Evolutionary conservation across 2,329 filamentous ascomycete species (phyloP), one percentile per base, ranked within the genome.

Genomic region (Plenodomus lindquistii): DNA sequence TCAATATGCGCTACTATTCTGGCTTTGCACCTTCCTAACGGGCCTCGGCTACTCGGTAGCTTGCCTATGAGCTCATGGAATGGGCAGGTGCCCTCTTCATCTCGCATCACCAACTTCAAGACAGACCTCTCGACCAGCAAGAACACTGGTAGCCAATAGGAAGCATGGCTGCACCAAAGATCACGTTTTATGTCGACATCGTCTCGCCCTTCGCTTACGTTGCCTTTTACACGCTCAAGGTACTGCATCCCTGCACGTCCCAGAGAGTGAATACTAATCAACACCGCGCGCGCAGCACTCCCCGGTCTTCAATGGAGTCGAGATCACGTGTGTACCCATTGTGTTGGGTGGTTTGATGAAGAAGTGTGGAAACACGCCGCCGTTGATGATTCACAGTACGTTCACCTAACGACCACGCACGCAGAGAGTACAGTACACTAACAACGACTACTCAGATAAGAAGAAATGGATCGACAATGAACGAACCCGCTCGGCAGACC

Each of bases 191-290:
- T 56, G 65, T 85, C 38, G 83, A 85, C 69, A 74, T 83, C 10
- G 76, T 86, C 19, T 81, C 77, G 50, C 83, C 83, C 0, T 85
- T 86, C 65, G 80, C 75, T 1, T 85, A 85, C 57, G 73, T 84
- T 46, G 83, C 79, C 2, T 85, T 83, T 63, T 77, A 81, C 58
- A 68, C 83, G 27, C 65, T 81, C 21, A 73, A 76, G 63, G 82
- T 83, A 71, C 55, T 78, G 67, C 22, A 10, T 24, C 42, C 27
- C 19, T 43, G 17, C 20, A 19, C 18, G 24, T 22, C 18, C 4
- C 27, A 44, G 16, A n/a, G n/a, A n/a, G n/a, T n/a, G 37, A 20
- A 18, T 35, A 21, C 37, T 48, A 39, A 35, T 39, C 38, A 40
- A 11, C 27, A 5, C 31, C 1, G 1, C 6, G 35, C 27, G 27